Evolutionary conservation across 164 flowering plant genomes (phyloP), one percentile per base, ranked within the genome.

Genomic region (Litsea cubeba): DNA sequence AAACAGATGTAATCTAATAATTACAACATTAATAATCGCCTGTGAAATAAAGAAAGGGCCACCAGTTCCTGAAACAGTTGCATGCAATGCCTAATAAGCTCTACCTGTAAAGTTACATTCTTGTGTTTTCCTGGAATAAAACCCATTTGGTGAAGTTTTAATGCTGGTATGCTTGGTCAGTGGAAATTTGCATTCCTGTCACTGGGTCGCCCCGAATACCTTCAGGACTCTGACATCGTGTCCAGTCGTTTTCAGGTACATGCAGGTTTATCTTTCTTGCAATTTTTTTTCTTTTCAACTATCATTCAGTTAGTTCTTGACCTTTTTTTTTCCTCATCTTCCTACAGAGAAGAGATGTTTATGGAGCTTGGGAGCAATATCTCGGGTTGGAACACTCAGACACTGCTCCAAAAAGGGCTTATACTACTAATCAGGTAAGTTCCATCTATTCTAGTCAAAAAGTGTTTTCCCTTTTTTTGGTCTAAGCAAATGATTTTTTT

Each of bases 321-420:
- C 17, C 51, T 25, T 14, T 35, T 26, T 22, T 35, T 50, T 50
- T 20, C n/a, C 46, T 1, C 15, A 58, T 79, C 14, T 63, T 49
- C 40, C 58, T 68, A 64, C 86, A 95, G 98, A 87, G 92, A 81
- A 87, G 92, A 86, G 98, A 95, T 83, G 96, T 91, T 64, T 91
- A 95, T 86, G 98, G 98, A 50, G 95, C 97, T 71, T 95, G 99
- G 99, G 97, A 95, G 81, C 99, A 95, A 73, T 95, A 95, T 78
- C 89, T 95, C 71, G 99, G 97, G 35, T 83, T 95, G 85, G 99
- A 95, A 78, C 99, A 95, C 76, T 80, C 95, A 68, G 99, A 93
- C 75, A 89, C 84, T 79, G 84, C 97, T 83, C 99, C 99, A 17
- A 93, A 93, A 83, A 84, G 98, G 79, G 79, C 97, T 46, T 93